These are phyloP conservation scores for Calonectria leucothoes DNA, from an alignment of 2,329 filamentous ascomycete species.

Conservation along the genomic window DNA sequence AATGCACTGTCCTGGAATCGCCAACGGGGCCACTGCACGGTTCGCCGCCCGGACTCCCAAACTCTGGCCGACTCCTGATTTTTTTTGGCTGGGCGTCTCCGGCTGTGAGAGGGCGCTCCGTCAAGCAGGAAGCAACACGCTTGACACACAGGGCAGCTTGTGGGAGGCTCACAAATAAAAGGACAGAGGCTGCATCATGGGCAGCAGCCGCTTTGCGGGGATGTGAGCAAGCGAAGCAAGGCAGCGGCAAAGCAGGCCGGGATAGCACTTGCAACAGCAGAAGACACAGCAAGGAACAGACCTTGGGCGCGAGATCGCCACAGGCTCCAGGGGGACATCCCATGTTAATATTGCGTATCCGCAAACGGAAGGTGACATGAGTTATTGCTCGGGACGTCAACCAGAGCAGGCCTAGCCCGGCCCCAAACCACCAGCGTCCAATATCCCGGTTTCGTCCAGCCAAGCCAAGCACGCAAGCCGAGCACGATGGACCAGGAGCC, in stretches of 20 bases:
- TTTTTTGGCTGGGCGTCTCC: conserved; percentile 1
- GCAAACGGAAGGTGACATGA: conserved; percentile 2
- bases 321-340: conserved; percentile 23
- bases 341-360: conserved; percentile 37
- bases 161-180: conserved; percentile 10
- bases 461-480: conserved; percentile 3
- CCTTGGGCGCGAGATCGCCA: conserved; percentile 29
- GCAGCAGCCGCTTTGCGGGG: conserved; percentile 10
- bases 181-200: conserved; percentile 17
- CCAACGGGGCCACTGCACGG: not conserved
- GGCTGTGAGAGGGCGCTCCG: not conserved
- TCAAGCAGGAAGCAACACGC: not conserved
- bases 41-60: not conserved
- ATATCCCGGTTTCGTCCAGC: conserved; percentile 7
- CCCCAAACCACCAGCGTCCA: not conserved
- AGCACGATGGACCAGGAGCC: conserved; percentile 5
- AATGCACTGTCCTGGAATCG: not conserved
- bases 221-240: not conserved
- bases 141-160: not conserved
- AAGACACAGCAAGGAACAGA: conserved; percentile 4
- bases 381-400: not conserved
- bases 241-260: not conserved
- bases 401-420: not conserved
- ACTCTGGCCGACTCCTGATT: conserved; percentile 2
- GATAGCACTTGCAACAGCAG: not conserved